Conservation (phyloP, 352 stramenopile genomes). For the Aphanomyces astaci region DNA sequence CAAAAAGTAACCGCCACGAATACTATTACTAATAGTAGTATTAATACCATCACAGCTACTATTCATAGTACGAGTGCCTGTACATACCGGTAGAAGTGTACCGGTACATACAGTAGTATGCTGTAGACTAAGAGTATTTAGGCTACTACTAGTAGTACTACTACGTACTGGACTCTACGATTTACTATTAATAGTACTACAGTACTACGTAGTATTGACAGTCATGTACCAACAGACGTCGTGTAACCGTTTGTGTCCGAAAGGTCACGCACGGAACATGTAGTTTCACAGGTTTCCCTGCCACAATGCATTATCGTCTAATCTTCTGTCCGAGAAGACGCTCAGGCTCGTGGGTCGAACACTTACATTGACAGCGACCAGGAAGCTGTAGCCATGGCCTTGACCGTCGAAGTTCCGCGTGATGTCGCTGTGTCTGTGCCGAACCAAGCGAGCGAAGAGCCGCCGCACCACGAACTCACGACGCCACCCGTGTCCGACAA, state of each 20-base stretch:
- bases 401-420: not conserved
- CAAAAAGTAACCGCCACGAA: conserved; percentile 19
- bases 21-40: not conserved
- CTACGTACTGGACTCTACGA: not conserved
- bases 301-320: not conserved
- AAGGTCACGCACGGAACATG: not conserved
- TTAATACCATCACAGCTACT: not conserved
- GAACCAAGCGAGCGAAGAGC: not conserved
- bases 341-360: not conserved
- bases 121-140: too few species aligned
- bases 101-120: too few species aligned
- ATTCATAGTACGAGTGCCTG: not conserved
- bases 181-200: too few species aligned
- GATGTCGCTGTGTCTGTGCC: not conserved
- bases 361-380: not conserved
- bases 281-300: not conserved
- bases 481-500: conserved; percentile 27
- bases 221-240: not conserved
- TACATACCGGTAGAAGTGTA: too few species aligned
- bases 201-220: too few species aligned
- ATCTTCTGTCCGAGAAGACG: not conserved
- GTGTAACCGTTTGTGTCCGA: not conserved
- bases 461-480: not conserved
- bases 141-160: too few species aligned
- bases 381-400: not conserved